A percentile compares a stretch with the other conserved stretches of the same genome.
Evolutionary conservation across 495 filamentous ascomycete species (phyloP).

Genomic region (Neurospora sp.): DNA sequence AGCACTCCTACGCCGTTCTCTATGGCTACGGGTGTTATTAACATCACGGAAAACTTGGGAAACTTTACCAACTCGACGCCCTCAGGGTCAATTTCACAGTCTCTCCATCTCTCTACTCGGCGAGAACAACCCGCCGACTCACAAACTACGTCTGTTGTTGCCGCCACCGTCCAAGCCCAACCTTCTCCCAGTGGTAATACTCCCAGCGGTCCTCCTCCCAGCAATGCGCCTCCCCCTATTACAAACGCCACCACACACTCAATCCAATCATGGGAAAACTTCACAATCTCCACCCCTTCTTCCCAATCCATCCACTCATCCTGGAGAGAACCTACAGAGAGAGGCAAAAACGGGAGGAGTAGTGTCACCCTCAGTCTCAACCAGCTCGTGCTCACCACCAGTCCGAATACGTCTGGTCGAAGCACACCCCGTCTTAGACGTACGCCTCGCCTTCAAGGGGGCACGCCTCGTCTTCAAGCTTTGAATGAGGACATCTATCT

Average conservation of each 20-base stretch:
- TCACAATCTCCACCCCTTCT: neutral
- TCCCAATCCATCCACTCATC: neutral
- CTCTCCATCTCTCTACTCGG: neutral
- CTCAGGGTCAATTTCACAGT: neutral
- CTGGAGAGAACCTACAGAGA: neutral
- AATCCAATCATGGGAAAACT: neutral
- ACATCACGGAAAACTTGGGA: neutral
- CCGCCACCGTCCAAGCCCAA: neutral
- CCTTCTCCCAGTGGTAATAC: neutral
- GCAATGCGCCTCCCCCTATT: neutral
- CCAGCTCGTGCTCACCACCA: neutral
- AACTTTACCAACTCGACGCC: neutral
- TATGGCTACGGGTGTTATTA: neutral
- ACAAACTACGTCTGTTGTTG: neutral
- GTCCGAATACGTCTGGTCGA: neutral
- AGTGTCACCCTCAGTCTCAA: neutral
- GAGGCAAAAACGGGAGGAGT: neutral
- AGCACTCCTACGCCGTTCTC: neutral
- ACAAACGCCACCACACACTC: neutral
- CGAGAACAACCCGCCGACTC: neutral
- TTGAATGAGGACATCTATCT: neutral
- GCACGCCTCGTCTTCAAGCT: neutral
- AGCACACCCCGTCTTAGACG: neutral
- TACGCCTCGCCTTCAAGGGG: neutral
- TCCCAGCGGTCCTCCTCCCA: neutral